A percentile compares a stretch with the other conserved stretches of the same genome.
Conservation (phyloP, 768 basidiomycete species). For the Lactarius indigo region DNA sequence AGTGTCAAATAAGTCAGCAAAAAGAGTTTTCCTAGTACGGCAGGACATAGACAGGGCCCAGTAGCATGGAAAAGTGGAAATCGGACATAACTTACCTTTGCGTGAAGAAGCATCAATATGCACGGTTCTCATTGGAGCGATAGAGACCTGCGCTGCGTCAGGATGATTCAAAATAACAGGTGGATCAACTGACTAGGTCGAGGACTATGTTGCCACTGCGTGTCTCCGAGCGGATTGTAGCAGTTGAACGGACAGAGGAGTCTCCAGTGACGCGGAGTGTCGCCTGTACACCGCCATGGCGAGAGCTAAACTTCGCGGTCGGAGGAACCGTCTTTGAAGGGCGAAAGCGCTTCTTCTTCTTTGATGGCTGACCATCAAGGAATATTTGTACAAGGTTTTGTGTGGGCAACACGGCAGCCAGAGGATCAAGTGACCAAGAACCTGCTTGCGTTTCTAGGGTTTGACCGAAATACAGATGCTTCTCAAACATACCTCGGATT, state of each 20-base stretch:
- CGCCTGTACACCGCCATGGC: conserved; percentile 15
- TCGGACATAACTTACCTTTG: conserved; percentile 5
- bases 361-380: conserved; percentile 4
- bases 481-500: conserved; percentile 18
- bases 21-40: not conserved
- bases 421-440: conserved; percentile 21
- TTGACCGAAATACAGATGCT: no score
- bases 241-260: conserved; percentile 8
- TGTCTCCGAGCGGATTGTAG: conserved; percentile 14
- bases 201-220: conserved; percentile 13
- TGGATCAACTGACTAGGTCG: conserved; percentile 15
- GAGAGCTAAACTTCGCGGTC: conserved; percentile 15
- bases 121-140: conserved; percentile 14
- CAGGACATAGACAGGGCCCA: not conserved
- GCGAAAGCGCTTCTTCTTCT: not conserved
- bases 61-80: not conserved
- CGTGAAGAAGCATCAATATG: conserved; percentile 6
- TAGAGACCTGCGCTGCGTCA: conserved; percentile 14
- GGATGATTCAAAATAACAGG: not conserved
- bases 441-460: conserved; percentile 9
- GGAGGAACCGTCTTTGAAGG: not conserved
- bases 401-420: not conserved
- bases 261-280: conserved; percentile 15
- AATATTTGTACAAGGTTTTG: conserved; percentile 11
- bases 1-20: not conserved